Evolutionary conservation across 2,329 filamentous ascomycete species (phyloP).

Genomic region (Penicillium frequentans): DNA sequence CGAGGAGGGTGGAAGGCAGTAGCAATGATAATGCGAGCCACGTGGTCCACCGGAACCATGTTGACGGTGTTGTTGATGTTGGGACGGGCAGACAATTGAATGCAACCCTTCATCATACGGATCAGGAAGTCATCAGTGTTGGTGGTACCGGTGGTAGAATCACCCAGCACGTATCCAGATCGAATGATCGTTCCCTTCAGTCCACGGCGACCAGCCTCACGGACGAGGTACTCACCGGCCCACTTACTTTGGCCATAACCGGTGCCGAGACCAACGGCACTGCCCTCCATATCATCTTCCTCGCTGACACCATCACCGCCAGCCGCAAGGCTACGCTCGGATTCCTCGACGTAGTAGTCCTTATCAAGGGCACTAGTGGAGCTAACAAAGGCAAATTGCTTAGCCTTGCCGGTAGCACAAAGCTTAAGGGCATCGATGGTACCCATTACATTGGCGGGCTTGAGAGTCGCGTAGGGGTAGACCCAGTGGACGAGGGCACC

Average conservation of each 20-base stretch:
- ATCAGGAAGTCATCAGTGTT: conserved; percentile 91
- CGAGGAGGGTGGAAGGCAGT: conserved; percentile 64
- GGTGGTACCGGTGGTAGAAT: conserved; percentile 52
- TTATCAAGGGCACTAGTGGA: conserved; percentile 82
- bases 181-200: conserved; percentile 74
- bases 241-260: conserved; percentile 94
- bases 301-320: conserved; percentile 70
- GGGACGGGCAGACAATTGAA: conserved; percentile 73
- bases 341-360: conserved; percentile 75
- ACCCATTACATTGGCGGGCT: conserved; percentile 73
- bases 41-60: conserved; percentile 81
- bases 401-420: conserved; percentile 74
- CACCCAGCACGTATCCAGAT: conserved; percentile 76
- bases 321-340: conserved; percentile 59
- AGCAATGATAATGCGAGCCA: conserved; percentile 76
- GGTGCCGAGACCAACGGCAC: conserved; percentile 72
- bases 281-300: conserved; percentile 74
- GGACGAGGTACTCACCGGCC: conserved; percentile 70
- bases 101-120: conserved; percentile 80
- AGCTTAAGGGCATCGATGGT: conserved; percentile 75
- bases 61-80: conserved; percentile 77
- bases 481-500: conserved; percentile 81
- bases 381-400: conserved; percentile 77
- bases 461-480: conserved; percentile 70
- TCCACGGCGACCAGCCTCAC: conserved; percentile 75